Conservation (phyloP, 2,329 filamentous ascomycete genomes). For the Sporothrix globosa region DNA sequence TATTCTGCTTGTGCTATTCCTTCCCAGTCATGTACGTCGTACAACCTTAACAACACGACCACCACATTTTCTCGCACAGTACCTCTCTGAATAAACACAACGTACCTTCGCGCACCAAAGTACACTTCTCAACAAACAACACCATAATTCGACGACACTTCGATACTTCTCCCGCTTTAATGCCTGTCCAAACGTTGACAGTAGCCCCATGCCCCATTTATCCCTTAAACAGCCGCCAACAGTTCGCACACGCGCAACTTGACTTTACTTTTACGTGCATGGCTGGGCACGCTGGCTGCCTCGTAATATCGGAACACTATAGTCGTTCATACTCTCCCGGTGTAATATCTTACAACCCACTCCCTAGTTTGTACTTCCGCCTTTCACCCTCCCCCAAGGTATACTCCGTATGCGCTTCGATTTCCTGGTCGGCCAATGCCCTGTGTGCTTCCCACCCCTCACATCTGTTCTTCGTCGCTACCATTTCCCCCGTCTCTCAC, state of each 20-base stretch:
- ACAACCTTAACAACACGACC: background rate
- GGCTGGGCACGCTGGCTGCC: background rate
- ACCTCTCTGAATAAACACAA: background rate
- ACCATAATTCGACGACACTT: background rate
- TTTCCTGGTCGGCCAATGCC: constrained; percentile 3
- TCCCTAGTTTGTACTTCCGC: background rate
- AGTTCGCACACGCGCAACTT: background rate
- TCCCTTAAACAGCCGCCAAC: constrained; percentile 17
- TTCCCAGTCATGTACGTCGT: background rate
- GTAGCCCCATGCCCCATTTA: background rate
- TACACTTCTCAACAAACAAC: background rate
- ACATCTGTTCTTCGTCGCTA: background rate
- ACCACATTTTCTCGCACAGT: background rate
- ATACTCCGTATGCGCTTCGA: background rate
- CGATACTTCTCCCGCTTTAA: background rate
- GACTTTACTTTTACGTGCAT: background rate
- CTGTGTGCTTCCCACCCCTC: background rate
- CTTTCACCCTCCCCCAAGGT: background rate
- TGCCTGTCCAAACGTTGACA: background rate
- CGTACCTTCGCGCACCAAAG: background rate
- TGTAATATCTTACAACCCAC: background rate
- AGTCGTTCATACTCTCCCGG: constrained; percentile 4
- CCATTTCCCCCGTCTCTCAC: background rate
- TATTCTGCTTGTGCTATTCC: background rate
- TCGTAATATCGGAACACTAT: constrained; percentile 9